phyloP scores from a whole-genome alignment of 1,284 basidiomycete genomes.

The Sanghuangporus baumii region DNA sequence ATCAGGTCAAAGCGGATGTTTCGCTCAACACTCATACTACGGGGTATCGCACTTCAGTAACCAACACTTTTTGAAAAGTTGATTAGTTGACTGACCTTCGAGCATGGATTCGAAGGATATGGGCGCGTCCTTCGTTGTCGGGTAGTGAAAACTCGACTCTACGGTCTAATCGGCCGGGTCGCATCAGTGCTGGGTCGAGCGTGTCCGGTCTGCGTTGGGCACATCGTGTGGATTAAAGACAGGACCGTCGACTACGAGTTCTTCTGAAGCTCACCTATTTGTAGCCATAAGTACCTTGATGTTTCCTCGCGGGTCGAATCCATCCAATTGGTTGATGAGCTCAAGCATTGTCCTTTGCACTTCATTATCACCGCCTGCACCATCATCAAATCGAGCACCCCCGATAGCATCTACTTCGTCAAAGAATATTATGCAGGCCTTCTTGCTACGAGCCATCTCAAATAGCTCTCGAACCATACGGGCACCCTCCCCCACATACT shows the following conservation, averaged over 20 bases:
- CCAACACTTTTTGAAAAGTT: neutral
- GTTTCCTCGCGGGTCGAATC: conserved; percentile 97
- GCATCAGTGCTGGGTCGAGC: conserved; percentile 92
- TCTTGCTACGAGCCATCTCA: conserved; percentile 98
- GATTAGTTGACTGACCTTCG: conserved; percentile 56
- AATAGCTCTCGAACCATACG: conserved; percentile 99
- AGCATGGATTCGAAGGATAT: conserved; percentile 96
- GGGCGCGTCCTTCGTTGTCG: conserved; percentile 93
- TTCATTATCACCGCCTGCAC: conserved; percentile 98
- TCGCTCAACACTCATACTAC: conserved; percentile 94
- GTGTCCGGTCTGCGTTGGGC: conserved; percentile 79
- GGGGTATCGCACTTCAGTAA: conserved; percentile 11
- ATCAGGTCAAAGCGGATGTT: conserved; percentile 98
- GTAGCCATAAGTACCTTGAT: conserved; percentile 99
- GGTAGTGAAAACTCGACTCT: conserved; percentile 95
- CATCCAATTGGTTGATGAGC: conserved; percentile 97
- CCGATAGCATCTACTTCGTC: conserved; percentile 98
- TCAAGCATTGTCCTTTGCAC: conserved; percentile 99
- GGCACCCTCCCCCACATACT: conserved; percentile 98
- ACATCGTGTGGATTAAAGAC: neutral
- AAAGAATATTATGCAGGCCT: conserved; percentile 99
- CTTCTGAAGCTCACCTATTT: conserved; percentile 58
- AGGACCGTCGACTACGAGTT: neutral
- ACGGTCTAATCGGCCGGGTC: conserved; percentile 94
- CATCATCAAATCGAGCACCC: conserved; percentile 98